phyloP scores from a whole-genome alignment of 441 rosid genomes.

The California macrophylla region DNA sequence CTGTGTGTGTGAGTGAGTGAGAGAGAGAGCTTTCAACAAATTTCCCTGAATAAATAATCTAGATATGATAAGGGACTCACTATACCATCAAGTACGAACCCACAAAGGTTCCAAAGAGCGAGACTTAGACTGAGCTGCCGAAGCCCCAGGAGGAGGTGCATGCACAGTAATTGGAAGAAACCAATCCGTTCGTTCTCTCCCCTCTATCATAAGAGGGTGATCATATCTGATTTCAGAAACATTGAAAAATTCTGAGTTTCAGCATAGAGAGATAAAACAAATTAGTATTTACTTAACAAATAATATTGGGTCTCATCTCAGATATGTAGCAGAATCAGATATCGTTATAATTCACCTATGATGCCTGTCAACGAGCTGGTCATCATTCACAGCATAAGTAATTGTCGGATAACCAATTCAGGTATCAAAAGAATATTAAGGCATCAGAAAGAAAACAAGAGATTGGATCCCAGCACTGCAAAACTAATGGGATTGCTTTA shows the following conservation, averaged over 20 bases:
- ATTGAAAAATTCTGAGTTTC: background rate
- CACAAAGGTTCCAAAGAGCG: slow-evolving; percentile 66
- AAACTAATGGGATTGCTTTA: too few species aligned
- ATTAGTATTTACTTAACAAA: background rate
- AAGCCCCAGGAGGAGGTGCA: slow-evolving; percentile 65
- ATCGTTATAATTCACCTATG: too few species aligned
- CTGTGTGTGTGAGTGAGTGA: background rate
- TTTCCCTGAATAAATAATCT: background rate
- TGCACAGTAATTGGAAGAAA: slow-evolving; percentile 82
- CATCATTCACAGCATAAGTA: too few species aligned
- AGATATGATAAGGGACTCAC: background rate
- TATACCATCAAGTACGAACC: slow-evolving; percentile 37
- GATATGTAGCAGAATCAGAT: too few species aligned
- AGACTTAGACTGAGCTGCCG: slow-evolving; percentile 38
- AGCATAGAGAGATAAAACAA: background rate
- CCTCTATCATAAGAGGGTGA: slow-evolving; percentile 73
- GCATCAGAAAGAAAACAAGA: background rate
- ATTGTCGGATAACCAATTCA: background rate
- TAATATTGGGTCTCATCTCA: background rate
- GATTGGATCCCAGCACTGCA: background rate
- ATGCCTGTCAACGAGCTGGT: too few species aligned
- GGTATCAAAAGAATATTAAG: background rate
- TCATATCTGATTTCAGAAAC: slow-evolving; percentile 49
- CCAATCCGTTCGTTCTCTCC: slow-evolving; percentile 84
- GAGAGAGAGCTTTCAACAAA: background rate